A percentile compares a stretch with the other conserved stretches of the same genome.
These are phyloP conservation scores for Sanghuangporus weigelae DNA, from an alignment of 1,284 basidiomycete species.

Conservation along the genomic window DNA sequence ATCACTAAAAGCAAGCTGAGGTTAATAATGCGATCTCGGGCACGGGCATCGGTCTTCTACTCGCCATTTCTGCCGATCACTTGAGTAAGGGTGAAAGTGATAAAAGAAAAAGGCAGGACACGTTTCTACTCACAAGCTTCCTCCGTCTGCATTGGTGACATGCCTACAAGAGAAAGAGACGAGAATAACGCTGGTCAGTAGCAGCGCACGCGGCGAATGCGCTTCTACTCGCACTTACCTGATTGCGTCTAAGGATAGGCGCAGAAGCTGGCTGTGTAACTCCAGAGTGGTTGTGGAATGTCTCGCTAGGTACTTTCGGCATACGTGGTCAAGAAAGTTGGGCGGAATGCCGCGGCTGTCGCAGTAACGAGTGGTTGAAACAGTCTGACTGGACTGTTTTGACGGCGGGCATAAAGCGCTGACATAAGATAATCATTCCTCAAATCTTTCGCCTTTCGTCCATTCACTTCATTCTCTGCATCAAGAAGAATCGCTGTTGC, in stretches of 20 bases:
- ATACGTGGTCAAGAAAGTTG: neutral
- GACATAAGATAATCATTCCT: conserved; percentile 1
- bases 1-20: conserved; percentile 38
- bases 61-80: conserved; percentile 57
- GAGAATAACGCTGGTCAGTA: neutral
- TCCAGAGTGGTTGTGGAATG: neutral
- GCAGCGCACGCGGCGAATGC: neutral
- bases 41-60: conserved; percentile 19
- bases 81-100: neutral
- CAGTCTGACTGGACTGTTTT: neutral
- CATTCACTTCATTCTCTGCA: neutral
- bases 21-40: conserved; percentile 16
- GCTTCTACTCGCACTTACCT: conserved; percentile 31
- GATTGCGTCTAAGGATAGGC: conserved; percentile 55
- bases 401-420: conserved; percentile 2
- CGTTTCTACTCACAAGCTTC: conserved; percentile 53
- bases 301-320: conserved; percentile 5
- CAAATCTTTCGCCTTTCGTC: neutral
- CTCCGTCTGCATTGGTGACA: conserved; percentile 59
- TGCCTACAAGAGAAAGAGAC: conserved; percentile 23
- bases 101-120: conserved; percentile 2
- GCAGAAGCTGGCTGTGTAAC: conserved; percentile 31
- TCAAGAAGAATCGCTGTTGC: neutral
- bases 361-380: neutral
- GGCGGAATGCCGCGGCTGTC: neutral